Evolutionary conservation across 352 stramenopile genomes (phyloP), one percentile per base, ranked within the genome.

Genomic region (Phytophthora tentaculata): DNA sequence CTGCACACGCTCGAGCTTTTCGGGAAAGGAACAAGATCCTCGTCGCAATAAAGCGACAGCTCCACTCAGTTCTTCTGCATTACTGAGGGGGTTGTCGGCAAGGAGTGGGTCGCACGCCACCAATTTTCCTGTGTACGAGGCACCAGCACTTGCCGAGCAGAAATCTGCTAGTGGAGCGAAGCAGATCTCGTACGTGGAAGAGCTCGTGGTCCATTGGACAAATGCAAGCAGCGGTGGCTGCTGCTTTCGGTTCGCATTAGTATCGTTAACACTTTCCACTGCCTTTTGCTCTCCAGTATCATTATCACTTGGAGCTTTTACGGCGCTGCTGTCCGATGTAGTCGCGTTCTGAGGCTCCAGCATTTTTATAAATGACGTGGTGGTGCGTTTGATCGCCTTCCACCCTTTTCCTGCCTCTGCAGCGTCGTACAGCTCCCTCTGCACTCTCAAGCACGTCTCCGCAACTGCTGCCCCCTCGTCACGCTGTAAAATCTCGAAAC

Each of bases 121-220:
- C 13, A 86, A 61, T 13, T 48, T 66, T 0, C 79, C 79, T 19
- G 82, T 70, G 56, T 83, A 90, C 24, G 81, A 77, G 0, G 75
- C 52, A 19, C 79, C 69, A 57, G 79, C 76, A 0, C 37, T 64
- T 20, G 71, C 75, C 17, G 67, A 53, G 7, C 82, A 84, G 68
- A 94, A 94, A 44, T 94, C 86, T 1, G 84, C 70, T 4, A 94
- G 56, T 17, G 86, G 86, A 10, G 83, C 82, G 49, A 84, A 94
- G 37, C 76, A 77, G 5, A 86, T 50, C 22, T 80, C 61, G 57
- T 79, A 89, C 2, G 66, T 57, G 22, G 71, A 70, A 2, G 81
- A 74, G 2, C 61, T 76, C 8, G 77, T 84, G 1, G 82, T 73
- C 76, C 83, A 94, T 44, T 91, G 83, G 3, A 92, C 79, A 28